Percentiles rank a stretch among this genome's conserved stretches.
Evolutionary conservation across 2,329 filamentous ascomycete genomes (phyloP).

Genomic region (Diaporthe nobilis): DNA sequence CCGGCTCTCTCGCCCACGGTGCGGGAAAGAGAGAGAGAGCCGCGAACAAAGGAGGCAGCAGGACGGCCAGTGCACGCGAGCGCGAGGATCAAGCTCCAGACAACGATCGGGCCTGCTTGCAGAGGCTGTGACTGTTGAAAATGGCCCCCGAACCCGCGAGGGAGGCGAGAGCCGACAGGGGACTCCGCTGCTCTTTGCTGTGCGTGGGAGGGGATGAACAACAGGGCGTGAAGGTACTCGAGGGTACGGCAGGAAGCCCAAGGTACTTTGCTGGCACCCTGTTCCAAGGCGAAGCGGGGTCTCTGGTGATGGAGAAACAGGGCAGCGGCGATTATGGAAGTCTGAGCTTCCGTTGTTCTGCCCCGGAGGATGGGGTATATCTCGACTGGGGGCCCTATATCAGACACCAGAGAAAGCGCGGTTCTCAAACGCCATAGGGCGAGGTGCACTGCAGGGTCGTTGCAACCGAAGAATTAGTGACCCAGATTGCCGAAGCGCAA

Average conservation of each 20-base stretch:
- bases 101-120: slow-evolving; percentile 46
- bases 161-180: slow-evolving; percentile 37
- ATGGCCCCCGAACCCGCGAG: slow-evolving; percentile 35
- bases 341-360: slow-evolving; percentile 42
- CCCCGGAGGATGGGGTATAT: slow-evolving; percentile 49
- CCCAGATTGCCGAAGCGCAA: slow-evolving; percentile 50
- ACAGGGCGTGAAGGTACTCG: slow-evolving; percentile 32
- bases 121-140: slow-evolving; percentile 23
- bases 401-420: slow-evolving; percentile 45
- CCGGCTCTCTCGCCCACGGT: slow-evolving; percentile 3
- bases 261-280: slow-evolving; percentile 40
- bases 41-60: slow-evolving; percentile 59
- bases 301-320: slow-evolving; percentile 40
- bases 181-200: slow-evolving; percentile 43
- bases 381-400: slow-evolving; percentile 49
- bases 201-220: slow-evolving; percentile 37
- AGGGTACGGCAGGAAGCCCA: slow-evolving; percentile 31
- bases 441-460: slow-evolving; percentile 41
- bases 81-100: slow-evolving; percentile 42
- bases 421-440: slow-evolving; percentile 48
- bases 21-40: slow-evolving; percentile 55
- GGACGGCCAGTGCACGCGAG: slow-evolving; percentile 51
- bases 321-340: slow-evolving; percentile 40
- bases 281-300: slow-evolving; percentile 40
- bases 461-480: slow-evolving; percentile 47